These are phyloP conservation scores for Ciborinia camelliae DNA, from an alignment of 2,329 filamentous ascomycete genomes.

Conservation along the genomic window DNA sequence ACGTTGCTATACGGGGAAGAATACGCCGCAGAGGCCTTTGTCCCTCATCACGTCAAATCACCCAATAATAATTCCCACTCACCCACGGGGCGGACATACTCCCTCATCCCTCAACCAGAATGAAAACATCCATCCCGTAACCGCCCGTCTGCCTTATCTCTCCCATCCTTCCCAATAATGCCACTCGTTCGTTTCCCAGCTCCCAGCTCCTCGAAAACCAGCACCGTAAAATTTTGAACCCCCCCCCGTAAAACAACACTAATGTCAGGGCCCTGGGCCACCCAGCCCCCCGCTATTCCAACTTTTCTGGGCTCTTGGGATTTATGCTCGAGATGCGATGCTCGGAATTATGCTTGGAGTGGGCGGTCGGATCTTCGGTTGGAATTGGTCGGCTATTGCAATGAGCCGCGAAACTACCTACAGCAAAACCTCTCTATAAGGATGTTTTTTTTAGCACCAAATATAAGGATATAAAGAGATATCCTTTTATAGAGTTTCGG, in stretches of 20 bases:
- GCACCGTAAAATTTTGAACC: no score
- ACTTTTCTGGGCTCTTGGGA: not conserved
- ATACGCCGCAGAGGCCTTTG: not conserved
- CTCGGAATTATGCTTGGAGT: not conserved
- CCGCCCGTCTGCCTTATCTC: not conserved
- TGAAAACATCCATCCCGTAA: not conserved
- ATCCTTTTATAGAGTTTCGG: no score
- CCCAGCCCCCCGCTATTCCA: not conserved
- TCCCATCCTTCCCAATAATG: not conserved
- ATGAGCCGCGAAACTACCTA: not conserved
- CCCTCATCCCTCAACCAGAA: not conserved
- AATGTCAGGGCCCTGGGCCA: conserved; percentile 6
- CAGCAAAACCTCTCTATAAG: no score
- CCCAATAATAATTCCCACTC: not conserved
- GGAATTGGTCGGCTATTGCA: not conserved
- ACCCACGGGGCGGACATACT: not conserved
- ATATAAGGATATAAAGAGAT: no score
- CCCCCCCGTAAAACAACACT: conserved; percentile 6
- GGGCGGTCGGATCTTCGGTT: not conserved
- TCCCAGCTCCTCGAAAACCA: not conserved
- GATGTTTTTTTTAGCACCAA: no score
- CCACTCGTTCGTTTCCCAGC: not conserved
- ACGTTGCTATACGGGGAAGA: not conserved
- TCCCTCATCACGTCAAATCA: conserved; percentile 2
- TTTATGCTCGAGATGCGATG: not conserved